A percentile compares a stretch with the other conserved stretches of the same genome.
Evolutionary conservation across 768 basidiomycete species (phyloP).

Genomic region (Dioszegia crocea): DNA sequence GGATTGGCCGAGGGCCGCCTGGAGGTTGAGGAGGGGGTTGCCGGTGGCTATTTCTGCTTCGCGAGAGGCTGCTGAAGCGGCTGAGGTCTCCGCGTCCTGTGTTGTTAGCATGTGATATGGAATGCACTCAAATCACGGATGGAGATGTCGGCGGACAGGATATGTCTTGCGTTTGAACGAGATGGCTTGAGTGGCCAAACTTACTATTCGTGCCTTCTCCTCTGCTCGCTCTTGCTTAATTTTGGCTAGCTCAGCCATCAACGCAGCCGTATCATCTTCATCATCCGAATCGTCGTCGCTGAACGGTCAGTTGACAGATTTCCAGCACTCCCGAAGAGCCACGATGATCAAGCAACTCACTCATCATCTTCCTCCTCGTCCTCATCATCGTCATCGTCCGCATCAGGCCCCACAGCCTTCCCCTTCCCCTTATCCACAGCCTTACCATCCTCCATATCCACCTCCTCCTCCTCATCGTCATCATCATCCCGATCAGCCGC

Average conservation of each 20-base stretch:
- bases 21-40: conserved; percentile 85
- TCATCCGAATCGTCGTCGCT: conserved; percentile 57
- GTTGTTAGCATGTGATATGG: too few species aligned
- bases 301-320: conserved; percentile 1
- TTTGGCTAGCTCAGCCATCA: conserved; percentile 94
- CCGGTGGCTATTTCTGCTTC: conserved; percentile 79
- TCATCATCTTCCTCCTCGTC: conserved; percentile 54
- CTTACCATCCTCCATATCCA: conserved; percentile 1
- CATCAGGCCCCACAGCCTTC: conserved; percentile 48
- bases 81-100: conserved; percentile 70
- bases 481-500: conserved; percentile 88
- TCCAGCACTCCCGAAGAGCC: too few species aligned
- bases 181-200: conserved; percentile 18
- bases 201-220: conserved; percentile 67
- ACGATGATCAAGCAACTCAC: conserved; percentile 8
- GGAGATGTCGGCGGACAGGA: too few species aligned
- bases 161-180: neutral
- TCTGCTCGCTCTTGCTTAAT: conserved; percentile 94
- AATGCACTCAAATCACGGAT: too few species aligned
- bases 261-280: conserved; percentile 88
- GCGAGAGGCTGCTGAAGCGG: conserved; percentile 55
- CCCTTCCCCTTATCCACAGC: conserved; percentile 49
- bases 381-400: conserved; percentile 49
- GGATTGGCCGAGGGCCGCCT: conserved; percentile 75
- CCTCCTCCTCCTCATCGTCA: conserved; percentile 58